Base-by-base conservation (phyloP, 2,329 filamentous ascomycete species). In the Monilinia fructicola region DNA sequence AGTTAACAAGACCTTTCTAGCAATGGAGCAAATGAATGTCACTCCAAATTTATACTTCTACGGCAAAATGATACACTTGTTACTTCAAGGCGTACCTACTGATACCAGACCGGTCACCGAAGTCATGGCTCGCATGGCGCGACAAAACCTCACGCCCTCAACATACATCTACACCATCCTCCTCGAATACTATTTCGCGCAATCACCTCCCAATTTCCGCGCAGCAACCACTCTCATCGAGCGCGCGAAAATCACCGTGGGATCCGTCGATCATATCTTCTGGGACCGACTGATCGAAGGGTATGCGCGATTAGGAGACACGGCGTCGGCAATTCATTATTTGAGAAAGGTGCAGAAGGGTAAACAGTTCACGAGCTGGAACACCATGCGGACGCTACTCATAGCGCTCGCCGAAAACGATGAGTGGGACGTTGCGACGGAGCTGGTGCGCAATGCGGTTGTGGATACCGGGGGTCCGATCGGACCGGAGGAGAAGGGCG, bases 121-220 rank as follows among this genome's bases (percentile, higher is more conserved):
- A 1, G 81, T 94, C 10, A 81, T 92, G 54, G 77, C 80, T 1
- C 85, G 89, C 75, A 90, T 95, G 83, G 78, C 79, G 61, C 71
- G 73, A 7, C 78, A 81, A 31, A 82, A 83, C 26, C 73, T 89
- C 54, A 75, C 81, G 58, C 81, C 86, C 2, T 85, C 84, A 4
- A 77, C 85, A 1, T 84, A 92, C 71, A 90, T 92, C 73, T 90
- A 90, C 79, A 93, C 90, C 31, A 90, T 89, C 73, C 83, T 95
- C 26, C 80, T 90, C 55, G 84, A 88, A 55, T 82, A 90, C 74
- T 89, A 88, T 74, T 89, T 93, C 74, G 73, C 80, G 11, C 82
- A 81, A 61, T 69, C 78, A 1, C 85, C 86, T 2, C 86, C 88
- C 0, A 82, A 90, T 71, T 78, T 90, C 40, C 76, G 78, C 2